Base-by-base conservation (phyloP, 2,329 filamentous ascomycete species). In the Sporothrix luriei region DNA sequence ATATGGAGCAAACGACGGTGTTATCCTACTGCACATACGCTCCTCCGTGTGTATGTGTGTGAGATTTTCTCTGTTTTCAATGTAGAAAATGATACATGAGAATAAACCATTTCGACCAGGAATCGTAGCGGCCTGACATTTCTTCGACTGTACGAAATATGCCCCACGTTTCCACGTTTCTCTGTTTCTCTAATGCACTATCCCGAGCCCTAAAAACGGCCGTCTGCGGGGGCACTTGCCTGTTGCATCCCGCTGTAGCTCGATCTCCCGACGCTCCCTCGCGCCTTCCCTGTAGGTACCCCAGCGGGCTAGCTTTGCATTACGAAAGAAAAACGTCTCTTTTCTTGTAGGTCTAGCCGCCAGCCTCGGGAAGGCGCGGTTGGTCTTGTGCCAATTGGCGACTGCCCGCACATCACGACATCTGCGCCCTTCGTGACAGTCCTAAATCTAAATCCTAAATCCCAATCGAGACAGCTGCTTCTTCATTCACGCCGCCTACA, bases 381-480 rank as follows among this genome's bases (percentile, higher is more conserved):
- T n/a, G 48, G 33, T 26, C 48, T 62, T 21, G 57, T 54, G 51
- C 65, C 49, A 67, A 67, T 33, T 55, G 38, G 62, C 26, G 62
- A 33, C 29, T 51, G 62, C 43, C 62, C 46, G 16, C 65, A 43
- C 51, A 67, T 67, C 65, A 57, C 65, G 65, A 67, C 65, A 57
- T 67, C n/a, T 16, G 59, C 26, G 6, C 26, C 10, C 16, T 11
- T 13, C 29, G 0, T 16, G 11, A 14, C 40, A 24, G 9, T 33
- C 29, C 29, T 33, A 33, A 33, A 19, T 26, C 43, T n/a, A n/a
- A n/a, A 33, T 33, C 29, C 29, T 33, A 33, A 33, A 19, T 26
- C 43, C 61, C 24, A 51, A 49, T 49, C 64, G 49, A 40, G 21
- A 48, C 11, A 52, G 29, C n/a, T 51, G 49, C 46, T 65, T 54